Evolutionary conservation across 345 rosid genomes (phyloP).

Genomic region (Corchorus capsularis): DNA sequence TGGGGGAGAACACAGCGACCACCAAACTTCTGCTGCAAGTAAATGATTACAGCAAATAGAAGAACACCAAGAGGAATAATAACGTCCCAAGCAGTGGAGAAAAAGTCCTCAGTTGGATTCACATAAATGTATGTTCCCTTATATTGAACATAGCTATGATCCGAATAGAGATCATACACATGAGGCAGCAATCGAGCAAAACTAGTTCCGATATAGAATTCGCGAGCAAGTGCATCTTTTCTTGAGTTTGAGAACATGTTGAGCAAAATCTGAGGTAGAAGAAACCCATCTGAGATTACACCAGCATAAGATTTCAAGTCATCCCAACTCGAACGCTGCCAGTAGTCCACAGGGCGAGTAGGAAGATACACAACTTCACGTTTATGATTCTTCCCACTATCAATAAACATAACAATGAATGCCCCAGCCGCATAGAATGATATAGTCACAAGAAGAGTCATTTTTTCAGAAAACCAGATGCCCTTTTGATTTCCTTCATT

Average conservation of each 20-base stretch:
- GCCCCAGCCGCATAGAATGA: slow-evolving; percentile 42
- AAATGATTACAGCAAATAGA: slow-evolving; percentile 41
- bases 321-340: slow-evolving; percentile 28
- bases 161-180: slow-evolving; percentile 50
- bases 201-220: slow-evolving; percentile 43
- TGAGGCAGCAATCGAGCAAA: slow-evolving; percentile 44
- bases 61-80: slow-evolving; percentile 34
- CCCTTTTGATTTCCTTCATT: slow-evolving; percentile 23
- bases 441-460: slow-evolving; percentile 31
- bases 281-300: slow-evolving; percentile 47
- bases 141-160: slow-evolving; percentile 15
- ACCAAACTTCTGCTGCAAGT: slow-evolving; percentile 50
- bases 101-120: slow-evolving; percentile 35
- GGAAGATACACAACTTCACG: neutral
- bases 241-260: slow-evolving; percentile 38
- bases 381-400: slow-evolving; percentile 11
- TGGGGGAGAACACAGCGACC: slow-evolving; percentile 48
- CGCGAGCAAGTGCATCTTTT: slow-evolving; percentile 32
- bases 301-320: slow-evolving; percentile 41
- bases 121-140: slow-evolving; percentile 40
- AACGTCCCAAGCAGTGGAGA: slow-evolving; percentile 48
- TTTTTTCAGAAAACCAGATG: slow-evolving; percentile 47
- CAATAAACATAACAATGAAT: slow-evolving; percentile 29
- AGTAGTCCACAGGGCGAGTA: neutral
- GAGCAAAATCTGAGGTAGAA: slow-evolving; percentile 53